Percentiles rank a stretch among this genome's conserved stretches.
Conservation (phyloP, 192 early-diverging fungal species). For the Mortierella antarctica region DNA sequence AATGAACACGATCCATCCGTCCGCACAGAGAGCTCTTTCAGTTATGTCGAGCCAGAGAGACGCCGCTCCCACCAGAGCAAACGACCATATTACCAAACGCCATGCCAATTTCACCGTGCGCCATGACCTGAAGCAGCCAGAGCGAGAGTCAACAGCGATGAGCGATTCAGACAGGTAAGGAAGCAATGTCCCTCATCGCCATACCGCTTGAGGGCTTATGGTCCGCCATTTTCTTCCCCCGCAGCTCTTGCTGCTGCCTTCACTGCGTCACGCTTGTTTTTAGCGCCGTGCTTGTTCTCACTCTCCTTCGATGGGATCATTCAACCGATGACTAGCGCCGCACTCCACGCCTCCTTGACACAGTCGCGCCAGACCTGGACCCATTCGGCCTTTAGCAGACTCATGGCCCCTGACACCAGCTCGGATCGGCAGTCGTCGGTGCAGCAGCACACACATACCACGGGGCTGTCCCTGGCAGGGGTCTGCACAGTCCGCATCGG, state of each 20-base stretch:
- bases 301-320: too few species aligned
- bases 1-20: slow-evolving; percentile 35
- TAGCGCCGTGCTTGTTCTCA: too few species aligned
- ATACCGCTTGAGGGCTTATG: too few species aligned
- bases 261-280: too few species aligned
- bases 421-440: not conserved
- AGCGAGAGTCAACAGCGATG: not conserved
- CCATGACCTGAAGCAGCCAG: slow-evolving; percentile 9
- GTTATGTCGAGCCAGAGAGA: slow-evolving; percentile 6
- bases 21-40: slow-evolving; percentile 10
- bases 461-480: slow-evolving; percentile 28
- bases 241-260: too few species aligned
- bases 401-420: slow-evolving; percentile 6
- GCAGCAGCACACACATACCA: slow-evolving; percentile 5
- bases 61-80: not conserved
- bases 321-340: not conserved
- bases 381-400: slow-evolving; percentile 25
- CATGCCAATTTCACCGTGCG: slow-evolving; percentile 10
- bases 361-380: slow-evolving; percentile 46
- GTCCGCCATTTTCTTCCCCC: too few species aligned
- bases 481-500: slow-evolving; percentile 63
- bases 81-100: not conserved
- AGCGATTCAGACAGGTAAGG: not conserved
- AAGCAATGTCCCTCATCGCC: not conserved
- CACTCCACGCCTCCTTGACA: slow-evolving; percentile 18